Conservation (phyloP, 163 green algal genomes). For the Chlorella variabilis region DNA sequence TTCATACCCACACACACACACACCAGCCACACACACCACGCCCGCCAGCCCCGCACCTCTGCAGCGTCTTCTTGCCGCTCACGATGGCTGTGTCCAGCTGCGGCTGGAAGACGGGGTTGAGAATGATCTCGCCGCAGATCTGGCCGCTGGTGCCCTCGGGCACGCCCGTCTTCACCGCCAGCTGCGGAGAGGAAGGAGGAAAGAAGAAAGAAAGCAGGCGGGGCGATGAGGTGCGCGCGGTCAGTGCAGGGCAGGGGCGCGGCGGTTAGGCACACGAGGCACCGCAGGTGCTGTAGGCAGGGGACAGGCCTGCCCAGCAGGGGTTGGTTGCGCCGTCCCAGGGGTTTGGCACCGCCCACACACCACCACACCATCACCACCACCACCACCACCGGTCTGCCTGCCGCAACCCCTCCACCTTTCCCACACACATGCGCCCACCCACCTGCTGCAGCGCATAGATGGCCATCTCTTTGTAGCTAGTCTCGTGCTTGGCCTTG, state of each 20-base stretch:
- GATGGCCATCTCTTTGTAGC: constrained; percentile 61
- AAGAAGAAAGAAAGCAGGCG: background rate
- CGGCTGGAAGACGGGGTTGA: constrained; percentile 35
- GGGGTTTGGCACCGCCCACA: too few relatives aligned
- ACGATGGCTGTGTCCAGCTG: constrained; percentile 60
- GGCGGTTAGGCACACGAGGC: too few relatives aligned
- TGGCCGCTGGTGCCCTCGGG: constrained; percentile 46
- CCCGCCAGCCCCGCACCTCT: constrained; percentile 31
- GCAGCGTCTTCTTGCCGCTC: constrained; percentile 58
- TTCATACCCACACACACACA: too few relatives aligned
- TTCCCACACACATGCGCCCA: too few relatives aligned
- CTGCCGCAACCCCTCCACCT: too few relatives aligned
- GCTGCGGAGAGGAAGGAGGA: background rate
- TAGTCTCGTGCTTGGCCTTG: constrained; percentile 58
- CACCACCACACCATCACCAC: too few relatives aligned
- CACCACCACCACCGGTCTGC: too few relatives aligned
- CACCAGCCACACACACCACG: too few relatives aligned
- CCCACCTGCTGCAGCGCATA: constrained; percentile 44
- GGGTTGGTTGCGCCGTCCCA: too few relatives aligned
- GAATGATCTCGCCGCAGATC: constrained; percentile 46
- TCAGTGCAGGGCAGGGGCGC: background rate
- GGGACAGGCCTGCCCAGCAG: too few relatives aligned
- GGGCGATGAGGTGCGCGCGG: background rate
- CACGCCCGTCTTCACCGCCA: constrained; percentile 3
- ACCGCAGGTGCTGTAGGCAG: too few relatives aligned